Conservation (phyloP, 768 basidiomycete genomes). For the Pleurotus sapidus region DNA sequence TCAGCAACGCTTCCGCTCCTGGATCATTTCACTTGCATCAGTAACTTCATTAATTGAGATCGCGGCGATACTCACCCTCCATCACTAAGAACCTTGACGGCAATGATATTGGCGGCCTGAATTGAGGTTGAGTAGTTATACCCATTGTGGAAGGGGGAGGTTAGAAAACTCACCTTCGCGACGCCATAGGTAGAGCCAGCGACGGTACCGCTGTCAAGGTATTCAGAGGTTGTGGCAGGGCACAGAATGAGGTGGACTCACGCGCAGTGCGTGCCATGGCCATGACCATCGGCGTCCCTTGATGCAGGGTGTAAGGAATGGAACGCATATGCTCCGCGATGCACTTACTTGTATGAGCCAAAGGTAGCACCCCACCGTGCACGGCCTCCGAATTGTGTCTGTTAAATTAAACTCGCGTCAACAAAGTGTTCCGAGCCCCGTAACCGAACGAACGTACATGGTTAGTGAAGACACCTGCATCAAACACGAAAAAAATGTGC, state of each 20-base stretch:
- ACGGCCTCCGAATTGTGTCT: conserved; percentile 39
- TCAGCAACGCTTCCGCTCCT: conserved; percentile 16
- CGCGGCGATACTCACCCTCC: conserved; percentile 19
- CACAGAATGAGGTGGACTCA: conserved; percentile 11
- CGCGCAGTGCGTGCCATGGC: conserved; percentile 43
- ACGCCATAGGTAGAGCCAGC: conserved; percentile 32
- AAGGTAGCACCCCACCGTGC: conserved; percentile 38
- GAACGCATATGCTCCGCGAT: neutral
- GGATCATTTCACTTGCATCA: too few relatives aligned
- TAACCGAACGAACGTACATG: conserved; percentile 16
- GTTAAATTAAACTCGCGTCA: neutral
- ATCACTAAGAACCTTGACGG: conserved; percentile 40
- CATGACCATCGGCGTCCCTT: conserved; percentile 30
- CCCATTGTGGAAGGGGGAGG: neutral
- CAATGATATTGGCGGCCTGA: conserved; percentile 26
- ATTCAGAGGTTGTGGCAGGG: neutral
- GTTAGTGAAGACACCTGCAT: conserved; percentile 16
- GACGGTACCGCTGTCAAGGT: conserved; percentile 24
- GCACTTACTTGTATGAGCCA: conserved; percentile 18
- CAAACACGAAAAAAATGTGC: neutral
- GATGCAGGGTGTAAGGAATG: neutral
- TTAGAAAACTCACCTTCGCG: conserved; percentile 18
- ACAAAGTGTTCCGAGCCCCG: too few relatives aligned
- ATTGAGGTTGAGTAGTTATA: neutral
- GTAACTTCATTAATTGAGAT: neutral